Evolutionary conservation across 768 basidiomycete genomes (phyloP).

Genomic region (Dacryopinax primogenitus): DNA sequence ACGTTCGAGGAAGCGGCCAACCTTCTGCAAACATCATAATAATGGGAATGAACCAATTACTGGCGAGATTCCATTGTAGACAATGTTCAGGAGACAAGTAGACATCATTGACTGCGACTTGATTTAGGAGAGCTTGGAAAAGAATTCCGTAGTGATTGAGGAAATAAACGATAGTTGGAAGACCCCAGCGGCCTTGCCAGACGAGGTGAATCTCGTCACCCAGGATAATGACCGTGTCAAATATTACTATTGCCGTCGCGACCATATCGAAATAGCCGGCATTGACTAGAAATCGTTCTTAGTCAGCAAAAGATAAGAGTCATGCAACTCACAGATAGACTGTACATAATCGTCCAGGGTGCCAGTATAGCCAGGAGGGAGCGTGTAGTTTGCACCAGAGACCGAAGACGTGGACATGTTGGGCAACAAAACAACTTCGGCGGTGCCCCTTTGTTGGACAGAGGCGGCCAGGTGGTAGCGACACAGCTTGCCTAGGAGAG

Average conservation of each 20-base stretch:
- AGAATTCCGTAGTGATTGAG: constrained; percentile 3
- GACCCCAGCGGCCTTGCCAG: neutral
- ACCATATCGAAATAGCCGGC: neutral
- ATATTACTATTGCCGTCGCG: neutral
- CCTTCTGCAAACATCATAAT: neutral
- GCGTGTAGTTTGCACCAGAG: neutral
- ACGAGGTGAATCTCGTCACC: neutral
- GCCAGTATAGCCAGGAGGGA: neutral
- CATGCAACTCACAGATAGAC: neutral
- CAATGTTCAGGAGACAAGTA: neutral
- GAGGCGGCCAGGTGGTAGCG: neutral
- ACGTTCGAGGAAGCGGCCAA: neutral
- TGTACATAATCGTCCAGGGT: neutral
- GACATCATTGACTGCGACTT: constrained; percentile 2
- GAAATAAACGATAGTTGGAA: neutral
- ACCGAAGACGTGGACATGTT: neutral
- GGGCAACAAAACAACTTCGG: neutral
- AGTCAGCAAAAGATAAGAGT: neutral
- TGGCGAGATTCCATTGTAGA: neutral
- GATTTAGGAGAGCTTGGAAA: neutral
- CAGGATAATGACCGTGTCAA: neutral
- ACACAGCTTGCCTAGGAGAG: neutral
- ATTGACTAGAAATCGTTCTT: neutral
- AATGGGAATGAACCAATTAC: constrained; percentile 1
- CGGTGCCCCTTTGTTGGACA: neutral